These are phyloP conservation scores for Tricholomella constricta DNA, from an alignment of 768 basidiomycete genomes.

Conservation along the genomic window DNA sequence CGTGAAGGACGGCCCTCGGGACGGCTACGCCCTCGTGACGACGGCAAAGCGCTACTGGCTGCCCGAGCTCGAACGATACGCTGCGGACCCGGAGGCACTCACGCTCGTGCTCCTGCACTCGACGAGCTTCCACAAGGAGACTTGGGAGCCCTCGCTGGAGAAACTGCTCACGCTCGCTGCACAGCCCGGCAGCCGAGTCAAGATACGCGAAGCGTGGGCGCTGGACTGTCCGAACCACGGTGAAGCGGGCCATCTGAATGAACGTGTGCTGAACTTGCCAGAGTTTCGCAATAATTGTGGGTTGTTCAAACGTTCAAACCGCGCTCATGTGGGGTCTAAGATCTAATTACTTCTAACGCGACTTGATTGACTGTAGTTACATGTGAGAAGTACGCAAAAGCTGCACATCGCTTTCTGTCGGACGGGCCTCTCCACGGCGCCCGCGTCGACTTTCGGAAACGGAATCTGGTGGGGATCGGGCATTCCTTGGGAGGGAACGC, in stretches of 20 bases:
- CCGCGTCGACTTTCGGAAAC: slow-evolving; percentile 46
- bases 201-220: slow-evolving; percentile 63
- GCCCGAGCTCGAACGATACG: slow-evolving; percentile 37
- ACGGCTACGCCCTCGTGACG: slow-evolving; percentile 48
- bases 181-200: slow-evolving; percentile 21
- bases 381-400: slow-evolving; percentile 64
- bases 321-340: no score
- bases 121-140: slow-evolving; percentile 77
- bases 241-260: slow-evolving; percentile 57
- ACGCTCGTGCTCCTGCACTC: slow-evolving; percentile 68
- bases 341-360: no score
- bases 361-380: slow-evolving; percentile 43
- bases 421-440: slow-evolving; percentile 39
- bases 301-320: no score
- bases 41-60: slow-evolving; percentile 62
- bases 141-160: slow-evolving; percentile 64
- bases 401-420: slow-evolving; percentile 57
- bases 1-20: slow-evolving; percentile 38
- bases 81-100: slow-evolving; percentile 42
- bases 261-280: slow-evolving; percentile 40
- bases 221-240: slow-evolving; percentile 78
- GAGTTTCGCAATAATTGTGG: slow-evolving; percentile 50
- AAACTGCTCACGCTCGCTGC: slow-evolving; percentile 42
- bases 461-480: slow-evolving; percentile 63
- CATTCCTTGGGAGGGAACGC: slow-evolving; percentile 70